Evolutionary conservation across 2,329 filamentous ascomycete genomes (phyloP), one percentile per base, ranked within the genome.

Genomic region (Karstenula rhodostoma): DNA sequence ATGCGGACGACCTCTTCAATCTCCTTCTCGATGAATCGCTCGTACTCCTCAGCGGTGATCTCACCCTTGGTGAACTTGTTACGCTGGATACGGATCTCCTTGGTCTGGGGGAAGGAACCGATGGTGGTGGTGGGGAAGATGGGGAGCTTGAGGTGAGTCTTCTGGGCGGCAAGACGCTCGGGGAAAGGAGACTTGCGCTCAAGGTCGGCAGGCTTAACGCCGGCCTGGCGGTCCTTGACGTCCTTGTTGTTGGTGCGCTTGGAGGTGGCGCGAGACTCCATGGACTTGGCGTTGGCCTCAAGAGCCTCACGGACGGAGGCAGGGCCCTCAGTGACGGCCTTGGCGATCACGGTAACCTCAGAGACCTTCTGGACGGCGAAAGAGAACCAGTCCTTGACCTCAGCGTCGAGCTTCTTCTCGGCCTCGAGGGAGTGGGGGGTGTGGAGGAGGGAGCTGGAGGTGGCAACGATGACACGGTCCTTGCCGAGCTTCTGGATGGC

Each of bases 61-160:
- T 98, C 94, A 78, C 91, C 91, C 90, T 99, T 99, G 87, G 94
- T 96, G 86, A 97, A 93, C 87, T 95, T 97, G 89, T 95, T 96
- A 78, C 95, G 92, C 84, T 94, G 89, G 74, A 96, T 84, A 84
- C 95, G 93, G 84, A 99, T 99, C 82, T 98, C 93, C 87, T 94
- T 94, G 81, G 95, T 99, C 87, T 99, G 95, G 72, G 95, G 95
- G 92, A 99, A 99, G 59, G 94, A 98, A 72, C 95, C 95, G 71
- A 99, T 99, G 80, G 95, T 99, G 80, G 95, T 99, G 78, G 95
- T 99, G 67, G 95, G 95, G 92, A 99, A 99, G 69, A 94, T 86
- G 72, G 95, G 95, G 63, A 99, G 91, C 78, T 91, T 94, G 78
- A 99, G 91, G 83, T 92, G 90, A 83, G 90, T 89, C 86, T 94